Conservation (phyloP, 306 rosid genomes). For the Gastrolobium villosum region DNA sequence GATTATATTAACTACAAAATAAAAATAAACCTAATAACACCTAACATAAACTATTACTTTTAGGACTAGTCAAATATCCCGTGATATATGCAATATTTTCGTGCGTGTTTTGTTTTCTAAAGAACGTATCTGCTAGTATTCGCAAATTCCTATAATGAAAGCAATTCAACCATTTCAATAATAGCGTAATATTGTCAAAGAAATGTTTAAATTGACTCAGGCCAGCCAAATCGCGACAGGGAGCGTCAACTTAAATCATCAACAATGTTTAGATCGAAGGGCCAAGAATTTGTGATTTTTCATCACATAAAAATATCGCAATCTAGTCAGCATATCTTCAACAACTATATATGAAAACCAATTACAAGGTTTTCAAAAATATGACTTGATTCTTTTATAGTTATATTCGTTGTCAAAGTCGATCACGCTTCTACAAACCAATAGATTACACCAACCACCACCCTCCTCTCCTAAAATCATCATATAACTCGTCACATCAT, state of each 20-base stretch:
- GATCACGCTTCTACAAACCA: conserved; percentile 35
- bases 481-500: conserved; percentile 3
- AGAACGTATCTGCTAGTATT: too few species aligned
- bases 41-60: too few species aligned
- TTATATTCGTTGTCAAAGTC: conserved; percentile 37
- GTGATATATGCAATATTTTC: too few species aligned
- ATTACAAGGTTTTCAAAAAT: conserved; percentile 34
- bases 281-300: conserved; percentile 5
- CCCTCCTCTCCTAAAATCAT: conserved; percentile 12
- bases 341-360: conserved; percentile 15
- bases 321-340: conserved; percentile 42
- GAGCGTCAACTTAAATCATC: conserved; percentile 39
- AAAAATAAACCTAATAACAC: too few species aligned
- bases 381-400: conserved; percentile 11
- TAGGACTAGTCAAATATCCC: too few species aligned
- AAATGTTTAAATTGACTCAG: conserved; percentile 36
- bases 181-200: conserved; percentile 18
- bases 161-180: conserved; percentile 7
- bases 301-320: conserved; percentile 20
- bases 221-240: conserved; percentile 36
- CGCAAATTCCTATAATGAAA: background rate
- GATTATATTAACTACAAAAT: too few species aligned
- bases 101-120: too few species aligned
- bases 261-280: conserved; percentile 18
- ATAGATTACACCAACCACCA: conserved; percentile 45